phyloP scores from a whole-genome alignment of 1,284 basidiomycete species.

The Thelephora terrestris region DNA sequence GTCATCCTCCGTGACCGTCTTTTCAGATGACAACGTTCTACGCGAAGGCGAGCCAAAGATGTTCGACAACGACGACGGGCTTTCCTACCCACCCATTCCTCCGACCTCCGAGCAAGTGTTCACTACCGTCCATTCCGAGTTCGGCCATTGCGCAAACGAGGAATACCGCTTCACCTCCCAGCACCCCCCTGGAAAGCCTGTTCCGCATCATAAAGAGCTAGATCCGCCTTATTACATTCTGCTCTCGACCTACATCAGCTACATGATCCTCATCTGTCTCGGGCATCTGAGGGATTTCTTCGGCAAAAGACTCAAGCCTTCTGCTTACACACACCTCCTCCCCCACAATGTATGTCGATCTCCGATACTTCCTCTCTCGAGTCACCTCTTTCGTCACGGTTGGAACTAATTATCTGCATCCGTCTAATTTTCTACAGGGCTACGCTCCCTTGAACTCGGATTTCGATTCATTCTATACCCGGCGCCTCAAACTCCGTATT shows the following conservation, averaged over 20 bases:
- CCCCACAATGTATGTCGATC: conserved; percentile 60
- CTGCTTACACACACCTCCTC: conserved; percentile 74
- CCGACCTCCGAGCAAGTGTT: conserved; percentile 72
- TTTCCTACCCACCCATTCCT: conserved; percentile 47
- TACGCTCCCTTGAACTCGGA: conserved; percentile 97
- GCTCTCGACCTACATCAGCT: conserved; percentile 87
- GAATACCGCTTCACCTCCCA: conserved; percentile 58
- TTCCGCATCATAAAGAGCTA: conserved; percentile 48
- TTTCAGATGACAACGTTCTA: conserved; percentile 52
- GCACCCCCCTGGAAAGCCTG: conserved; percentile 40
- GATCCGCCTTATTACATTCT: conserved; percentile 89
- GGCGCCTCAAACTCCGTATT: conserved; percentile 87
- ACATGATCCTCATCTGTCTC: conserved; percentile 79
- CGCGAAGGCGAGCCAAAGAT: conserved; percentile 32
- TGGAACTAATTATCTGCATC: no score
- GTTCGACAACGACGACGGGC: conserved; percentile 36
- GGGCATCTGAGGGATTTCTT: conserved; percentile 95
- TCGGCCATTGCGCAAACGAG: conserved; percentile 74
- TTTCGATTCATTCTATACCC: conserved; percentile 99
- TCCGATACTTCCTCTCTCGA: conserved; percentile 4
- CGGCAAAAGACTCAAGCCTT: conserved; percentile 75
- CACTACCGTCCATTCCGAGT: conserved; percentile 73
- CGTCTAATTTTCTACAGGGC: conserved; percentile 40
- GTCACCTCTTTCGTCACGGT: conserved; percentile 4
- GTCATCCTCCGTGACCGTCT: conserved; percentile 55